phyloP scores from a whole-genome alignment of 2,329 filamentous ascomycete genomes.

The Plenodomus biglobosus region DNA sequence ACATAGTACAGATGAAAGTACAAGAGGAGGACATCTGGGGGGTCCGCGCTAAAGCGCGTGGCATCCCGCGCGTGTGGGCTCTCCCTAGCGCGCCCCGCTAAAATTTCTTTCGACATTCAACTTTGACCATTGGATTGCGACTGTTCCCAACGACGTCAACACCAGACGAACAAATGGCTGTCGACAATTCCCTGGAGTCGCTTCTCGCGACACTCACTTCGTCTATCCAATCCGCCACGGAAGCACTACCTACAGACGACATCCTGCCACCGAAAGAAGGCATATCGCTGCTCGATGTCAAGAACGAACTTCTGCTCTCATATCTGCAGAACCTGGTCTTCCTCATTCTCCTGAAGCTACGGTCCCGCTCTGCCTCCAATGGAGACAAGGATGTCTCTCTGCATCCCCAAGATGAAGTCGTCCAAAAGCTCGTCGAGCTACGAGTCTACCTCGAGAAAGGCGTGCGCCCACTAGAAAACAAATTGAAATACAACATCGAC shows the following conservation, averaged over 20 bases:
- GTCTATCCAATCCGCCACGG: slow-evolving; percentile 63
- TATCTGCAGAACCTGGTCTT: slow-evolving; percentile 95
- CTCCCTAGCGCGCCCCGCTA: slow-evolving; percentile 6
- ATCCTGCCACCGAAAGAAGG: slow-evolving; percentile 78
- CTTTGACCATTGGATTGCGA: slow-evolving; percentile 2
- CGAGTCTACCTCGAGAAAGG: slow-evolving; percentile 93
- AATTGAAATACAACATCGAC: slow-evolving; percentile 93
- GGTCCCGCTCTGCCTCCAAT: slow-evolving; percentile 32
- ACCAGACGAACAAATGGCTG: slow-evolving; percentile 36
- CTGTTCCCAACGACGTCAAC: slow-evolving; percentile 2
- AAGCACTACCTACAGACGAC: slow-evolving; percentile 56
- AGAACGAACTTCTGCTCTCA: slow-evolving; percentile 95
- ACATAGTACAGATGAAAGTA: not conserved
- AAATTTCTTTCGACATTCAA: slow-evolving; percentile 18
- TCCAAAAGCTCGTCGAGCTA: slow-evolving; percentile 85
- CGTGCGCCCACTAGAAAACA: slow-evolving; percentile 83
- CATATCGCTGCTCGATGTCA: slow-evolving; percentile 91
- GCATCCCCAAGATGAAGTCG: slow-evolving; percentile 65
- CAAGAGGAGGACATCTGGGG: not conserved
- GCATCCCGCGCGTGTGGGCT: too few species aligned
- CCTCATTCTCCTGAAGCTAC: slow-evolving; percentile 77
- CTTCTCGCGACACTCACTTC: slow-evolving; percentile 53
- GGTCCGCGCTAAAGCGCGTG: not conserved
- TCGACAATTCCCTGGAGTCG: slow-evolving; percentile 44
- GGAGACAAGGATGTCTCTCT: slow-evolving; percentile 39